Percentiles rank a stretch among this genome's conserved stretches.
Conservation (phyloP, 306 rosid species). For the Aeschynomene evenia region DNA sequence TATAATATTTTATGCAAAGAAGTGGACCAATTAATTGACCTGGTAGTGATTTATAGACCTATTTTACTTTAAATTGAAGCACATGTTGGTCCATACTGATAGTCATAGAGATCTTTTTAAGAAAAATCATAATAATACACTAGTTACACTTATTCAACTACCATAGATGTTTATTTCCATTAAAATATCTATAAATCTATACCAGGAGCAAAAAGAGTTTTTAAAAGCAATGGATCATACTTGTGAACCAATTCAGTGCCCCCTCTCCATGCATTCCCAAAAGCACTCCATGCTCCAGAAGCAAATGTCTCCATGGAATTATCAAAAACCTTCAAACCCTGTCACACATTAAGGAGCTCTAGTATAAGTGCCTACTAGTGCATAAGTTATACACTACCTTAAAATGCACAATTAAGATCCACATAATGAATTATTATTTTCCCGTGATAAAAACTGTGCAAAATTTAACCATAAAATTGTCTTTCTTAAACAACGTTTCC, state of each 20-base stretch:
- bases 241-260: constrained; percentile 68
- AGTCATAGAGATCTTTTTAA: neutral
- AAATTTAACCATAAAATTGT: constrained; percentile 7
- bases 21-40: neutral
- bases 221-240: constrained; percentile 46
- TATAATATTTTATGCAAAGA: neutral
- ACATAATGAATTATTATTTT: constrained; percentile 7
- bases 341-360: constrained; percentile 22
- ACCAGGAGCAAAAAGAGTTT: neutral
- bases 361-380: constrained; percentile 14
- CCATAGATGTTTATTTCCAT: constrained; percentile 1
- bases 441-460: neutral
- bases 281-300: constrained; percentile 93
- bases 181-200: constrained; percentile 10
- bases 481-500: neutral
- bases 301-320: constrained; percentile 90
- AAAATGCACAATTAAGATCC: constrained; percentile 12
- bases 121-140: neutral
- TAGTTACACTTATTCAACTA: neutral
- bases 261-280: constrained; percentile 90
- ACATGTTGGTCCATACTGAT: neutral
- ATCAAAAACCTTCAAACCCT: constrained; percentile 89
- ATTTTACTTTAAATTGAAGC: constrained; percentile 13
- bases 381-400: neutral
- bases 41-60: neutral